Conservation (phyloP, 306 rosid species). For the Vigna trinervia region DNA sequence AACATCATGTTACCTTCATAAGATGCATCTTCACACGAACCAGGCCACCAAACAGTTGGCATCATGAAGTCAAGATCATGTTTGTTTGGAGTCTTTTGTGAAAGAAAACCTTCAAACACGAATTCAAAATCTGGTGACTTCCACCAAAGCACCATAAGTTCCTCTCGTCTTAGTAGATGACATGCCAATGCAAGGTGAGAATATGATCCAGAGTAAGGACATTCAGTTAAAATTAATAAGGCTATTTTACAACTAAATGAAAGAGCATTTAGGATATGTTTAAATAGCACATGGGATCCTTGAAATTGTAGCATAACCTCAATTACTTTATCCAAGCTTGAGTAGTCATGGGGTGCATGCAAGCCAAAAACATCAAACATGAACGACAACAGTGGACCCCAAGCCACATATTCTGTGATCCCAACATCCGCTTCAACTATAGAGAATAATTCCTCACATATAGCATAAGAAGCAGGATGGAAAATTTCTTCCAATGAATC, state of each 20-base stretch:
- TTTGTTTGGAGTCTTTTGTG: slow-evolving; percentile 85
- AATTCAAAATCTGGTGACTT: slow-evolving; percentile 85
- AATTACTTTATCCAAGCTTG: slow-evolving; percentile 81
- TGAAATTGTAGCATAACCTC: slow-evolving; percentile 72
- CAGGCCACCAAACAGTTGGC: slow-evolving; percentile 98
- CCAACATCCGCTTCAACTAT: slow-evolving; percentile 64
- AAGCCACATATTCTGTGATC: slow-evolving; percentile 69
- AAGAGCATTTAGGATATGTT: slow-evolving; percentile 76
- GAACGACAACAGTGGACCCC: slow-evolving; percentile 88
- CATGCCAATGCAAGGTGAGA: slow-evolving; percentile 87
- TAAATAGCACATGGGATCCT: slow-evolving; percentile 76
- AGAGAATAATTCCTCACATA: slow-evolving; percentile 78
- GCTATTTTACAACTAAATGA: slow-evolving; percentile 76
- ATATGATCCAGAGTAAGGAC: slow-evolving; percentile 94
- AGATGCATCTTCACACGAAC: slow-evolving; percentile 83
- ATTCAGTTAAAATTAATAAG: slow-evolving; percentile 65
- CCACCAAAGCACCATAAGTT: slow-evolving; percentile 97
- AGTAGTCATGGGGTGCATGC: slow-evolving; percentile 81
- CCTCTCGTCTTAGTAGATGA: slow-evolving; percentile 76
- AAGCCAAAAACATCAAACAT: slow-evolving; percentile 75
- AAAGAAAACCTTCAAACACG: slow-evolving; percentile 88
- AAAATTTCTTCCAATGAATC: slow-evolving; percentile 77
- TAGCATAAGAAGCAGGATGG: slow-evolving; percentile 71
- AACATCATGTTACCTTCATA: slow-evolving; percentile 80
- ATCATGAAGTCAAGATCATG: slow-evolving; percentile 91